These are phyloP conservation scores for Wallemia mellicola DNA, from an alignment of 1,284 basidiomycete genomes.

Conservation along the genomic window DNA sequence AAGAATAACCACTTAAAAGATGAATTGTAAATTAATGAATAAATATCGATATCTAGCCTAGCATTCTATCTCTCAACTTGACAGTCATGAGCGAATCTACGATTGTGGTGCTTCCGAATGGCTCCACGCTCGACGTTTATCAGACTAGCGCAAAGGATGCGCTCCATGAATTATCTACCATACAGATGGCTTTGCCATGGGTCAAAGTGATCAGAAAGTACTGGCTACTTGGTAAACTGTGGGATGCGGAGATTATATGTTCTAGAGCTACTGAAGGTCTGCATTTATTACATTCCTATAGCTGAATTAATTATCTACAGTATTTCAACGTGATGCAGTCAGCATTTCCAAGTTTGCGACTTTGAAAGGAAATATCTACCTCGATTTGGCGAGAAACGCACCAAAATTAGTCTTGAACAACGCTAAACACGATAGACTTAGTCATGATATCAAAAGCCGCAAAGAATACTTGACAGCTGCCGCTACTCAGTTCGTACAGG, in stretches of 20 bases:
- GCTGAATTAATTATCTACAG: background rate
- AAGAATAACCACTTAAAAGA: background rate
- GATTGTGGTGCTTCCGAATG: background rate
- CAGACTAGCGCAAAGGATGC: background rate
- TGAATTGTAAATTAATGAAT: background rate
- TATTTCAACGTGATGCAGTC: constrained; percentile 16
- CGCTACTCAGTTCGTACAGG: constrained; percentile 15
- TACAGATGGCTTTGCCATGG: background rate
- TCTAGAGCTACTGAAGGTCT: constrained; percentile 13
- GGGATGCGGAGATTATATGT: constrained; percentile 14
- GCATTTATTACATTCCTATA: background rate
- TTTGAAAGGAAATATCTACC: constrained; percentile 49
- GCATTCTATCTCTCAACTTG: background rate
- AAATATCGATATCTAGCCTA: background rate
- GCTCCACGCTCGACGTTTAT: background rate
- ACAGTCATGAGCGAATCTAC: background rate
- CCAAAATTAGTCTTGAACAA: constrained; percentile 41
- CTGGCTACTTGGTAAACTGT: constrained; percentile 7
- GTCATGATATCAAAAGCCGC: constrained; percentile 23
- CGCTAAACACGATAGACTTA: constrained; percentile 32
- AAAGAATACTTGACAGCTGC: constrained; percentile 3
- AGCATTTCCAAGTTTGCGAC: constrained; percentile 30
- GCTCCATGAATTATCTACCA: background rate
- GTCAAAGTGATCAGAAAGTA: background rate
- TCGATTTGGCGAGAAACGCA: constrained; percentile 42